These are phyloP conservation scores for Cocos nucifera DNA, from an alignment of 176 grass and related monocot species.

Conservation along the genomic window DNA sequence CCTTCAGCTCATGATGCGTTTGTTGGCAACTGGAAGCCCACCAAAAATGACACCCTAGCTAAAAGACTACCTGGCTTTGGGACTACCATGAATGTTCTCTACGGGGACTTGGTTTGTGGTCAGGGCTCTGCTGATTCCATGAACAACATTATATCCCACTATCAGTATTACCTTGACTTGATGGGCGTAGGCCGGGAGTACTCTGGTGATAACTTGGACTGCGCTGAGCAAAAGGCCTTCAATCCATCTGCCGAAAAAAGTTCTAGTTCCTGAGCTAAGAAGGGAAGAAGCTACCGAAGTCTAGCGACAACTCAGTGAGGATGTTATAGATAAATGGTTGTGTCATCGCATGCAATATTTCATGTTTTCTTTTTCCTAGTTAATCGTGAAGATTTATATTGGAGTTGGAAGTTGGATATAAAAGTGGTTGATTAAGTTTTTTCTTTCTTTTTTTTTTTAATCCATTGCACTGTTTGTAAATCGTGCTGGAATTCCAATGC, in stretches of 20 bases:
- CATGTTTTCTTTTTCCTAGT: too few relatives aligned
- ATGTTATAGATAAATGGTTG: too few relatives aligned
- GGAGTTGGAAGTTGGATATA: too few relatives aligned
- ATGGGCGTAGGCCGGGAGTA: conserved; percentile 55
- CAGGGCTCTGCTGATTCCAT: conserved; percentile 43
- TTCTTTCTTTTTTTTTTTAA: too few relatives aligned
- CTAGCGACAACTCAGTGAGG: too few relatives aligned
- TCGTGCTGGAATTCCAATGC: too few relatives aligned
- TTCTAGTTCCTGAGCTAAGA: background rate
- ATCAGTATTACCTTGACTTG: conserved; percentile 68
- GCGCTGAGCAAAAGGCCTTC: conserved; percentile 56
- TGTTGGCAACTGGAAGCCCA: conserved; percentile 91
- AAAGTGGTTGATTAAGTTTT: too few relatives aligned
- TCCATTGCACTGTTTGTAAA: too few relatives aligned
- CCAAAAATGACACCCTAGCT: conserved; percentile 62
- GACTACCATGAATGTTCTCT: conserved; percentile 78
- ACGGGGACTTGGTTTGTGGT: conserved; percentile 65
- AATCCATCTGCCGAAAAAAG: conserved; percentile 33
- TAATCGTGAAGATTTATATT: too few relatives aligned
- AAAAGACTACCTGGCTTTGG: conserved; percentile 87
- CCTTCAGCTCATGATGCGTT: conserved; percentile 81
- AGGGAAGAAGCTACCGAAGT: background rate
- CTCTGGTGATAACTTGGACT: conserved; percentile 71
- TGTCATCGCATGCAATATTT: too few relatives aligned
- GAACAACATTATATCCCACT: conserved; percentile 68